These are phyloP conservation scores for Bryum argenteum DNA, from an alignment of 225 moss, liverwort and hornwort genomes.

Conservation along the genomic window DNA sequence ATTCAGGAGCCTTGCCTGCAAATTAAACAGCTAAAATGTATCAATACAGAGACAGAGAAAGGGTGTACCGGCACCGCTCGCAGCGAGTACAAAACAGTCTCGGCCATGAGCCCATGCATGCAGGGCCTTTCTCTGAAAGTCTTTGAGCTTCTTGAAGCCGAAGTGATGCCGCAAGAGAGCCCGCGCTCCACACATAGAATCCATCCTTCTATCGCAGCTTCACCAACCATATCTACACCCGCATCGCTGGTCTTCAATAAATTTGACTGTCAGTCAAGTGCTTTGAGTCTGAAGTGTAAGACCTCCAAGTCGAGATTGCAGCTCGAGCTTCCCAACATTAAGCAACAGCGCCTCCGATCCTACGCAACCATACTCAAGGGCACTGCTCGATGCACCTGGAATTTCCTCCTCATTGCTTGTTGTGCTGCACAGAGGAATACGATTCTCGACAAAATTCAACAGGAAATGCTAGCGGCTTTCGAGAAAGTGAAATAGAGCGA, in stretches of 20 bases:
- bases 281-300: neutral
- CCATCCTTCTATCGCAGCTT: constrained; percentile 22
- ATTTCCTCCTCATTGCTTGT: neutral
- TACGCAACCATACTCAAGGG: neutral
- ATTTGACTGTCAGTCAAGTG: neutral
- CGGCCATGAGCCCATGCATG: constrained; percentile 55
- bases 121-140: constrained; percentile 56
- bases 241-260: neutral
- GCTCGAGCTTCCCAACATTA: neutral
- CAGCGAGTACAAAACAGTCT: constrained; percentile 63
- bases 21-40: neutral
- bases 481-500: neutral
- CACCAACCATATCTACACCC: neutral
- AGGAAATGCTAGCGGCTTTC: neutral
- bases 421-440: neutral
- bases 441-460: neutral
- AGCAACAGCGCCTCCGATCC: neutral
- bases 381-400: neutral
- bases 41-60: neutral
- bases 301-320: neutral
- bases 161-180: constrained; percentile 46
- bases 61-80: constrained; percentile 57
- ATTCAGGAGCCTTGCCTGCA: neutral
- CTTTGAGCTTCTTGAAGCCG: constrained; percentile 49
- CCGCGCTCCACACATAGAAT: constrained; percentile 40